phyloP scores from a whole-genome alignment of 306 rosid species.

The Castanospermum australe region DNA sequence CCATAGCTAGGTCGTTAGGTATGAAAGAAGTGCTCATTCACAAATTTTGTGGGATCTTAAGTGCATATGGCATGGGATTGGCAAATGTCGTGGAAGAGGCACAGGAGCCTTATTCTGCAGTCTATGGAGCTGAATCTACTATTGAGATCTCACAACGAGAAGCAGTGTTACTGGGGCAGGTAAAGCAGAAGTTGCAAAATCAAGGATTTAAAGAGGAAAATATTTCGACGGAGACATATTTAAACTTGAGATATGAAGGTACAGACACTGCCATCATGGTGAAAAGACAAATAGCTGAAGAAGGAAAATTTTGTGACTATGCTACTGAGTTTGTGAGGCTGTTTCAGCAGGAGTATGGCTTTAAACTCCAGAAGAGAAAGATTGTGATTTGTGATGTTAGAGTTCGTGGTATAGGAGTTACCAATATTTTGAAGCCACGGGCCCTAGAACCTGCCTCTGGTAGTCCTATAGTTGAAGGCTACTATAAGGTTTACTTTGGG shows the following conservation, averaged over 20 bases:
- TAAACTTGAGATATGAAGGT: conserved; percentile 93
- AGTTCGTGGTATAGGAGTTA: conserved; percentile 85
- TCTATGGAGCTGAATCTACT: conserved; percentile 59
- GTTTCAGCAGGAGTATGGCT: conserved; percentile 90
- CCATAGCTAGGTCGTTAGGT: conserved; percentile 90
- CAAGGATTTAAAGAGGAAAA: conserved; percentile 80
- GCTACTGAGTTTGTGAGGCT: conserved; percentile 66
- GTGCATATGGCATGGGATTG: conserved; percentile 98
- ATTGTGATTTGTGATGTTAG: conserved; percentile 78
- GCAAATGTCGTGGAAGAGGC: conserved; percentile 97
- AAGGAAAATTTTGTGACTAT: conserved; percentile 49
- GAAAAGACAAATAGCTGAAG: conserved; percentile 44
- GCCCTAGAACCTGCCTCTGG: conserved; percentile 47
- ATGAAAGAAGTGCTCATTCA: conserved; percentile 92
- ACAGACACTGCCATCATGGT: conserved; percentile 97
- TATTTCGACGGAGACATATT: conserved; percentile 65
- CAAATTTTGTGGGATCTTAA: conserved; percentile 87
- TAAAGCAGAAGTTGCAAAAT: conserved; percentile 63
- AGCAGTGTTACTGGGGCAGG: conserved; percentile 58
- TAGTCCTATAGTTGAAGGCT: conserved; percentile 64
- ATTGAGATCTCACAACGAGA: conserved; percentile 65
- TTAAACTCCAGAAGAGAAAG: conserved; percentile 70
- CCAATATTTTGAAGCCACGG: conserved; percentile 78
- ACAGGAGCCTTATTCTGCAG: conserved; percentile 86
- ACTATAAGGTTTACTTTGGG: conserved; percentile 78